A percentile compares a stretch with the other conserved stretches of the same genome.
phyloP scores from a whole-genome alignment of 2,329 filamentous ascomycete species.

The Diplodia scrobiculata region DNA sequence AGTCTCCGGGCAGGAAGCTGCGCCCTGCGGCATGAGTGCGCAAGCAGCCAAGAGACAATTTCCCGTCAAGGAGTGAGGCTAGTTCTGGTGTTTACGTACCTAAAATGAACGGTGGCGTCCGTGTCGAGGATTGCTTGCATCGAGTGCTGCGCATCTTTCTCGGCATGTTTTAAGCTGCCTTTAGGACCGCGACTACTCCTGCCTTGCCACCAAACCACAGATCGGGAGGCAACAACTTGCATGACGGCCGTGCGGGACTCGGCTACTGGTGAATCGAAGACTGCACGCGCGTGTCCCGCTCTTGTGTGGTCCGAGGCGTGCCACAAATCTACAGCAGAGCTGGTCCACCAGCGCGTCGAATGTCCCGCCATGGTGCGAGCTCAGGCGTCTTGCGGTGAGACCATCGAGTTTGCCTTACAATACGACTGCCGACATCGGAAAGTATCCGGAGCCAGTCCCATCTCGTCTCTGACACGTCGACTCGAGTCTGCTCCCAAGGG shows the following conservation, averaged over 20 bases:
- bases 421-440: neutral
- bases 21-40: neutral
- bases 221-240: neutral
- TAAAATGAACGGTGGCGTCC: slow-evolving; percentile 3
- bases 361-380: neutral
- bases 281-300: neutral
- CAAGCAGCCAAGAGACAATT: slow-evolving; percentile 14
- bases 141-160: slow-evolving; percentile 12
- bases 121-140: slow-evolving; percentile 12
- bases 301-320: neutral
- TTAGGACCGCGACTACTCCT: slow-evolving; percentile 1
- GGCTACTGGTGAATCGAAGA: neutral
- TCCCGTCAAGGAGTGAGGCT: neutral
- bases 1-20: neutral
- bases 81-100: slow-evolving; percentile 6
- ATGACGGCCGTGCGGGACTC: neutral
- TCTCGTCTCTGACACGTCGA: neutral
- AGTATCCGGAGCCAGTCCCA: neutral
- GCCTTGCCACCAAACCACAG: slow-evolving; percentile 13
- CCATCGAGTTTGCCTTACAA: neutral
- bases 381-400: neutral
- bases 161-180: slow-evolving; percentile 8
- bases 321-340: neutral
- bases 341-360: neutral
- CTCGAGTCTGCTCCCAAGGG: neutral